These are phyloP conservation scores for Purshia tridentata DNA, from an alignment of 306 rosid species.

Conservation along the genomic window DNA sequence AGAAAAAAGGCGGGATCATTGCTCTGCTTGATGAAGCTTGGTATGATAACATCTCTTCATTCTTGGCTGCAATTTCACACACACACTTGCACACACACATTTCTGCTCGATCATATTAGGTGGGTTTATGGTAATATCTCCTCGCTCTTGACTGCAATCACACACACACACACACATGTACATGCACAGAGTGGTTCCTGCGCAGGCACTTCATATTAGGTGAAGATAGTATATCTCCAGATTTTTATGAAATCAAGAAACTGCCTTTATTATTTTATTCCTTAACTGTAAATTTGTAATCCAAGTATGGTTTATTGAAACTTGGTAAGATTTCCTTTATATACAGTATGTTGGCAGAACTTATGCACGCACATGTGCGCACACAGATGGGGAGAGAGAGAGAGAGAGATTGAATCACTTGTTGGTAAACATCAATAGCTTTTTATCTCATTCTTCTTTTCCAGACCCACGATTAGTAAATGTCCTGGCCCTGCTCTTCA, in stretches of 20 bases:
- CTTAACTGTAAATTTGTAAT: slow-evolving; percentile 1
- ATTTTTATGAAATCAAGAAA: background rate
- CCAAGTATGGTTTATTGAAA: background rate
- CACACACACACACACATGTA: background rate
- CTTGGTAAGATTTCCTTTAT: background rate
- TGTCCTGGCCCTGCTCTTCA: background rate
- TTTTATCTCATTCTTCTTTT: background rate
- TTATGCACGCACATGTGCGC: background rate
- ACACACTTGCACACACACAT: background rate
- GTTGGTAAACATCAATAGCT: background rate
- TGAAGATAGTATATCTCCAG: background rate
- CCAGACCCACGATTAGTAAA: background rate
- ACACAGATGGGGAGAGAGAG: no score
- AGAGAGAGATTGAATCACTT: no score
- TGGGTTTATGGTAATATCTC: background rate
- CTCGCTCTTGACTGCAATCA: background rate
- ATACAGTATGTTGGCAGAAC: background rate
- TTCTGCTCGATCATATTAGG: background rate
- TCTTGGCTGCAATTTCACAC: background rate
- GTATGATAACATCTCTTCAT: slow-evolving; percentile 51
- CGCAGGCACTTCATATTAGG: background rate
- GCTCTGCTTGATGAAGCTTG: slow-evolving; percentile 95
- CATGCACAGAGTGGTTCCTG: background rate
- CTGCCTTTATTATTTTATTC: background rate
- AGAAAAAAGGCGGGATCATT: slow-evolving; percentile 94